Evolutionary conservation across 2,329 filamentous ascomycete genomes (phyloP).

Genomic region (Xylariaceae sp.): DNA sequence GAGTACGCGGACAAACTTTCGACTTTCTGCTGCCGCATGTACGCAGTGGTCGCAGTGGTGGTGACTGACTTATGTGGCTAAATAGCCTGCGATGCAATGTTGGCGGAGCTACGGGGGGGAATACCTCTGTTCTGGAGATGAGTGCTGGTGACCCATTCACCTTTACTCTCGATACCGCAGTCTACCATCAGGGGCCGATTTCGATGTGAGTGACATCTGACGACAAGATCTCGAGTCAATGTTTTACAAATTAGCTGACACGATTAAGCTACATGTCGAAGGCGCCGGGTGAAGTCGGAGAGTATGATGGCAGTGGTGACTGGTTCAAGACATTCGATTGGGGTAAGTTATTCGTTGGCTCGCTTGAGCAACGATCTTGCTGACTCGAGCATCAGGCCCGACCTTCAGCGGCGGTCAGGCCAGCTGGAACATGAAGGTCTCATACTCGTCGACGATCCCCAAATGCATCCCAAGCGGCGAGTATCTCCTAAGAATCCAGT

Average conservation of each 20-base stretch:
- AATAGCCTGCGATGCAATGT: conserved; percentile 40
- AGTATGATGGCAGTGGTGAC: conserved; percentile 35
- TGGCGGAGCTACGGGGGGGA: conserved; percentile 29
- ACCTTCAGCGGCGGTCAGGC: conserved; percentile 21
- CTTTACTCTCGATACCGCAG: conserved; percentile 33
- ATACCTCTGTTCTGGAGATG: conserved; percentile 30
- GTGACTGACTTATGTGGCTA: too few species aligned
- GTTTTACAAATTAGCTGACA: neutral
- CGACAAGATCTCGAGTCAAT: neutral
- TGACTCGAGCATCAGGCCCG: conserved; percentile 18
- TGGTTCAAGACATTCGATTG: conserved; percentile 40
- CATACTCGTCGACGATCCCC: conserved; percentile 42
- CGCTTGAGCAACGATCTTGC: neutral
- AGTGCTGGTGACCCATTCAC: conserved; percentile 37
- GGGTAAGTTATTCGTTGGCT: conserved; percentile 13
- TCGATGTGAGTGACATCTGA: conserved; percentile 21
- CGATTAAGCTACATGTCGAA: conserved; percentile 35
- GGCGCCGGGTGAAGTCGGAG: conserved; percentile 28
- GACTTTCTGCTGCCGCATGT: too few species aligned
- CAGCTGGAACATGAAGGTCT: conserved; percentile 28
- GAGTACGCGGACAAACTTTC: too few species aligned
- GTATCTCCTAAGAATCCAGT: conserved; percentile 56
- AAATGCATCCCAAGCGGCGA: conserved; percentile 49
- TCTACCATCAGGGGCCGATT: conserved; percentile 38
- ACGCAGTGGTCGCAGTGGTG: too few species aligned